Evolutionary conservation across 1,284 basidiomycete genomes (phyloP), one percentile per base, ranked within the genome.

Genomic region (Stygiomarasmius scandens): DNA sequence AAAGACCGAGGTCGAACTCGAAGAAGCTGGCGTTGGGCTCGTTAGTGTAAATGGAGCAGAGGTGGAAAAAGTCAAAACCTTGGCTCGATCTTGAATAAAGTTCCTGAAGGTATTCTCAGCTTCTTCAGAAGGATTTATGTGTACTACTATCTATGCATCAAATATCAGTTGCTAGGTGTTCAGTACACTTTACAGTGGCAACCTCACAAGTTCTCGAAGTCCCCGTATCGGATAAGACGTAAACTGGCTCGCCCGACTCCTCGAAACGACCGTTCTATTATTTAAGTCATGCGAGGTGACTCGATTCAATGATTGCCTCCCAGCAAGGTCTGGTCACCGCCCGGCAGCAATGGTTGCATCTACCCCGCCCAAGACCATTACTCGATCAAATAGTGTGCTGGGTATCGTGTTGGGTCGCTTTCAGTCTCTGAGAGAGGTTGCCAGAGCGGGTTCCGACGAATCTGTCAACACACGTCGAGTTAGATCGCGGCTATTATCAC

Each of bases 1-100:
- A 22, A 64, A 65, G 50, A 71, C 71, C 3, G 69, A 69, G 9
- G 45, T 56, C 45, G 60, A 61, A 34, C 44, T 62, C 16, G 48
- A 43, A 20, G 49, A 34, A 16, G 36, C 25, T 22, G 61, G 59
- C 3, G 49, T 62, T 2, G 27, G 20, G 8, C 24, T 61, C 20
- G 45, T 61, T 10, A 29, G 36, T n/a, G 20, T 58, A 41, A 49
- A 56, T 44, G 53, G 55, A 10, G 53, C 52, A 11, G 59, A 61
- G 52, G 19, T 61, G 12, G 49, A 29, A 22, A 59, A 48, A 44
- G 58, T 59, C 16, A 59, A 38, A 34, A n/a, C 11, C 9, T 19
- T 52, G 24, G 46, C 24, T 32, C 29, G 12, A 27, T 5, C n/a
- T 19, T 49, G 25, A 20, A 25, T 54, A 29, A 23, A n/a, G 10